These are phyloP conservation scores for Silybum marianum DNA, from an alignment of 129 eudicot genomes.

Conservation along the genomic window DNA sequence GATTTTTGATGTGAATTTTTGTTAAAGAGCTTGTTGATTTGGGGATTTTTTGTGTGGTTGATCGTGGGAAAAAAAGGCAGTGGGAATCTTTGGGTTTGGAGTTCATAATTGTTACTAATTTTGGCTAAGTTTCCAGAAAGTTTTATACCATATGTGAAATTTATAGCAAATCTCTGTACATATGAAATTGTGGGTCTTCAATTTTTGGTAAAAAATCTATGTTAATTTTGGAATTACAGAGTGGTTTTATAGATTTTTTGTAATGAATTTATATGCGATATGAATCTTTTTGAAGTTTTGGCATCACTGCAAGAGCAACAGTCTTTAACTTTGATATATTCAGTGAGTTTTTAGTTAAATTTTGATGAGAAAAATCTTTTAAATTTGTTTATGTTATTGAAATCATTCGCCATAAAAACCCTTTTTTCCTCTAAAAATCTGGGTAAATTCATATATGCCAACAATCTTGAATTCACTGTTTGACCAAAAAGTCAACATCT, in stretches of 20 bases:
- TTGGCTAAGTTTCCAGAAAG: not conserved
- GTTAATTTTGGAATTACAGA: conserved; percentile 13
- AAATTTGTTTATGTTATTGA: conserved; percentile 6
- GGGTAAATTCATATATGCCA: conserved; percentile 9
- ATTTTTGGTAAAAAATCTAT: not conserved
- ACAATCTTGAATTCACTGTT: conserved; percentile 6
- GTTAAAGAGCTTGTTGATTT: conserved; percentile 2
- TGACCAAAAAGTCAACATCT: conserved; percentile 33
- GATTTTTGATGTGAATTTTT: conserved; percentile 9
- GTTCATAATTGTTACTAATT: not conserved
- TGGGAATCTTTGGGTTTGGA: not conserved
- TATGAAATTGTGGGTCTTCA: not conserved
- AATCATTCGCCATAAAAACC: not conserved
- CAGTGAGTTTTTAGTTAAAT: not conserved
- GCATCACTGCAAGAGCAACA: not conserved
- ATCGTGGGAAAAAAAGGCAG: conserved; percentile 1
- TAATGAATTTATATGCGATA: conserved; percentile 2
- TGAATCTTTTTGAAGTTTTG: not conserved
- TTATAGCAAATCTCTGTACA: not conserved
- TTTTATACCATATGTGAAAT: conserved; percentile 2
- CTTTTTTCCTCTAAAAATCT: not conserved
- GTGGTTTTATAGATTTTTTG: conserved; percentile 1
- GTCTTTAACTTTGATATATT: not conserved
- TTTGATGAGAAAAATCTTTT: not conserved
- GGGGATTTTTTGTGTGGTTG: conserved; percentile 24